phyloP scores from a whole-genome alignment of 225 moss, liverwort and hornwort genomes.

The Pleurozium schreberi region DNA sequence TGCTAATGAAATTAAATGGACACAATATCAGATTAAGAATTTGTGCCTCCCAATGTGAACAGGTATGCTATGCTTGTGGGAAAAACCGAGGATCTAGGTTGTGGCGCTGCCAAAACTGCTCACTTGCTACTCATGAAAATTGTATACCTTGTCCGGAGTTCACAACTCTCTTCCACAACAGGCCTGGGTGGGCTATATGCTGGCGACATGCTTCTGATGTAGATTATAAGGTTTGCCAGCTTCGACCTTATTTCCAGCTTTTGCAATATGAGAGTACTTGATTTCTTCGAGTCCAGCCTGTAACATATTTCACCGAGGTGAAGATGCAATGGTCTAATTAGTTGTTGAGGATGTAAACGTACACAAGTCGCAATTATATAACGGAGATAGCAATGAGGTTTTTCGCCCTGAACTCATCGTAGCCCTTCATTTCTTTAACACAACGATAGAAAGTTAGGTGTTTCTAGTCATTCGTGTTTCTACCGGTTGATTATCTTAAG shows the following conservation, averaged over 20 bases:
- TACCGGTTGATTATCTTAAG: not conserved
- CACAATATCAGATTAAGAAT: not conserved
- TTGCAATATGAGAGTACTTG: not conserved
- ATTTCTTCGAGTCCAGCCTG: not conserved
- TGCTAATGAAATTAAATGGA: not conserved
- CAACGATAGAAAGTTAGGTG: not conserved
- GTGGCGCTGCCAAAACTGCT: conserved; percentile 68
- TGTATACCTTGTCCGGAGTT: conserved; percentile 60
- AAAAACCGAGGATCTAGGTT: conserved; percentile 38
- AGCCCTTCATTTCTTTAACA: not conserved
- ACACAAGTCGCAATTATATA: not conserved
- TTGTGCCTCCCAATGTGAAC: not conserved
- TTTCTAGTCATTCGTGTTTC: not conserved
- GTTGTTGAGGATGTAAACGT: not conserved
- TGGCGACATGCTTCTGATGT: conserved; percentile 59
- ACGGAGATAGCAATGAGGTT: not conserved
- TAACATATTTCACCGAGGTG: not conserved
- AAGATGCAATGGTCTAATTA: not conserved
- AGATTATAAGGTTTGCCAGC: conserved; percentile 33
- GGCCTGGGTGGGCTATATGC: conserved; percentile 79
- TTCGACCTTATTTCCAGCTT: conserved; percentile 2
- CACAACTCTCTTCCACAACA: conserved; percentile 38
- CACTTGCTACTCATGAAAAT: conserved; percentile 56
- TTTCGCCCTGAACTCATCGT: not conserved
- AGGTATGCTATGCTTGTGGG: conserved; percentile 71